Evolutionary conservation across 2,329 filamentous ascomycete genomes (phyloP).

Genomic region (Talaromyces sp.): DNA sequence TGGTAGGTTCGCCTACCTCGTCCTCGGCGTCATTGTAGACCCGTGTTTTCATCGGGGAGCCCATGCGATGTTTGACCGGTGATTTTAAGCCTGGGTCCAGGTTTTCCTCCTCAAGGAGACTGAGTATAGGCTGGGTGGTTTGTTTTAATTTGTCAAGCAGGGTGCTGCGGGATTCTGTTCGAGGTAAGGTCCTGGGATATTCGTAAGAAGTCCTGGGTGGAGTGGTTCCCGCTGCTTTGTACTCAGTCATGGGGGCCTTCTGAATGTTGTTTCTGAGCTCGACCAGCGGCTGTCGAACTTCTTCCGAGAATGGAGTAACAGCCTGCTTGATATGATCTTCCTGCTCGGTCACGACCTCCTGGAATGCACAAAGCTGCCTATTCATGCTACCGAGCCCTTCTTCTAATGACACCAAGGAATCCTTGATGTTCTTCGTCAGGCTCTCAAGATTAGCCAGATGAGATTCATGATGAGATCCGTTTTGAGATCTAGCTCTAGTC

Average conservation of each 20-base stretch:
- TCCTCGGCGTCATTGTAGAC: constrained; percentile 51
- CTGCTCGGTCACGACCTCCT: constrained; percentile 62
- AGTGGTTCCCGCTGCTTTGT: constrained; percentile 78
- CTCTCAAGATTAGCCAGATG: constrained; percentile 64
- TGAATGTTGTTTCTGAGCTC: constrained; percentile 68
- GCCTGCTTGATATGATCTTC: constrained; percentile 57
- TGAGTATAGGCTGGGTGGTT: constrained; percentile 31
- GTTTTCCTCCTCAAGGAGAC: constrained; percentile 32
- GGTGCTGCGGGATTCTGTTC: constrained; percentile 62
- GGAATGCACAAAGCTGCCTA: constrained; percentile 64
- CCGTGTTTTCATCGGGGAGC: constrained; percentile 48
- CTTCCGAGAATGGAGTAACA: constrained; percentile 56
- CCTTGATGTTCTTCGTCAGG: constrained; percentile 65
- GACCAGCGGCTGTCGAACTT: constrained; percentile 65
- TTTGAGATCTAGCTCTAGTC: constrained; percentile 72
- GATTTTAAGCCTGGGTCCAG: constrained; percentile 20
- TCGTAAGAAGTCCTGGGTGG: constrained; percentile 76
- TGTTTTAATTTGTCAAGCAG: constrained; percentile 52
- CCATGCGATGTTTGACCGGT: constrained; percentile 23
- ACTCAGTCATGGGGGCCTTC: constrained; percentile 67
- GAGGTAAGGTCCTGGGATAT: constrained; percentile 75
- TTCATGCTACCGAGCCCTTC: constrained; percentile 67
- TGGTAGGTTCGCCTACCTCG: constrained; percentile 33
- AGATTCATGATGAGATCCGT: constrained; percentile 68
- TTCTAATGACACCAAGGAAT: constrained; percentile 68